phyloP scores from a whole-genome alignment of 164 flowering plant genomes.

The Cinnamomum micranthum region DNA sequence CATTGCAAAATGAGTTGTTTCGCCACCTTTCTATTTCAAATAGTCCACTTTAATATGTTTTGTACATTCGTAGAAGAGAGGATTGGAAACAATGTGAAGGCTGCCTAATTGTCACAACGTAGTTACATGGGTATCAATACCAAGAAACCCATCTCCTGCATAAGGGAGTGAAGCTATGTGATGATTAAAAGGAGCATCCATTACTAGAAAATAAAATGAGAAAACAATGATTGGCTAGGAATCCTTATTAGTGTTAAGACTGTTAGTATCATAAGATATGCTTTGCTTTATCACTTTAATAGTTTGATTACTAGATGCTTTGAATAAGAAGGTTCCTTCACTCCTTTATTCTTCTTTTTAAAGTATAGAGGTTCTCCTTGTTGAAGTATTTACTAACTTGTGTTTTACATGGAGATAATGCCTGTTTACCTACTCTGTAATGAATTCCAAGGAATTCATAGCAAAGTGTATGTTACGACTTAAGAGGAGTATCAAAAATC shows the following conservation, averaged over 20 bases:
- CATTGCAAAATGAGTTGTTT: too few species aligned
- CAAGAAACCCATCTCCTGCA: too few species aligned
- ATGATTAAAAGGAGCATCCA: too few species aligned
- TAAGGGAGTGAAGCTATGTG: too few species aligned
- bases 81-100: too few species aligned
- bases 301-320: neutral
- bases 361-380: neutral
- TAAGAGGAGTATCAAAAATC: neutral
- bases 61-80: too few species aligned
- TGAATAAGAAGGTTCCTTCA: neutral
- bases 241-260: neutral
- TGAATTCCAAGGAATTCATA: neutral
- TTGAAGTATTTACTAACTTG: neutral
- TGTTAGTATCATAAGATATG: neutral
- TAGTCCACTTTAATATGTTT: too few species aligned
- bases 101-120: too few species aligned
- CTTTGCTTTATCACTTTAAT: neutral
- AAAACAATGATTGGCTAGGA: neutral
- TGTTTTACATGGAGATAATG: neutral
- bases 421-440: neutral
- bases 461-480: too few species aligned
- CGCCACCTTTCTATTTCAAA: too few species aligned
- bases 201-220: neutral
- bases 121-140: too few species aligned
- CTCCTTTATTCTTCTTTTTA: neutral